phyloP scores from a whole-genome alignment of 495 filamentous ascomycete genomes.

The Penicillium pulvis region DNA sequence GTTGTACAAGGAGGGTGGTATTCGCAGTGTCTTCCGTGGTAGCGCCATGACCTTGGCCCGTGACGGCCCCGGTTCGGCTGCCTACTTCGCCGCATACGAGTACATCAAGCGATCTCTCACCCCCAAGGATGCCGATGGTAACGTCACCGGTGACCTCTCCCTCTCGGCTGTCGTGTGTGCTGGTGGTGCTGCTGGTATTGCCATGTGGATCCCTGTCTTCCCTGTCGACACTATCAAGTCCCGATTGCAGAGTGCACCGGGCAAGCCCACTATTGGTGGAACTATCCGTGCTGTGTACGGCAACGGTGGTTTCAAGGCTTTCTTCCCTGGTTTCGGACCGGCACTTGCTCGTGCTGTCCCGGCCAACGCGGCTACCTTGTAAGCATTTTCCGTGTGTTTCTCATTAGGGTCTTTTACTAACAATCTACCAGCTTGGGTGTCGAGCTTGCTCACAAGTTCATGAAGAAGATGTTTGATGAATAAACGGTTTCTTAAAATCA shows the following conservation, averaged over 20 bases:
- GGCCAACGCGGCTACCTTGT: constrained; percentile 81
- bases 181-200: constrained; percentile 87
- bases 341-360: constrained; percentile 91
- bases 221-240: constrained; percentile 97
- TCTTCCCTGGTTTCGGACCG: constrained; percentile 96
- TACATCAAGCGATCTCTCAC: constrained; percentile 85
- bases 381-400: constrained; percentile 17
- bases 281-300: constrained; percentile 77
- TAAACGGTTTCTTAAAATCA: not conserved
- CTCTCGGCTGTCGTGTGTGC: constrained; percentile 81
- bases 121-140: constrained; percentile 79
- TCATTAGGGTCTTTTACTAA: constrained; percentile 17
- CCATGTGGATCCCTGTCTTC: constrained; percentile 99
- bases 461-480: constrained; percentile 69
- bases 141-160: constrained; percentile 68
- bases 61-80: constrained; percentile 89
- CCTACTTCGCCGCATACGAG: constrained; percentile 98
- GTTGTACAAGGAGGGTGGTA: constrained; percentile 87
- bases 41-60: constrained; percentile 87
- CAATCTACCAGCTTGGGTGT: constrained; percentile 61
- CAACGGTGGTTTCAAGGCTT: constrained; percentile 82
- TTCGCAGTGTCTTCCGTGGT: constrained; percentile 89
- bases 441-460: constrained; percentile 78
- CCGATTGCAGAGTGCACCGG: constrained; percentile 87
- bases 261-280: constrained; percentile 78